Base-by-base conservation (phyloP, 192 early-diverging fungal genomes). In the Allomyces macrogynus region DNA sequence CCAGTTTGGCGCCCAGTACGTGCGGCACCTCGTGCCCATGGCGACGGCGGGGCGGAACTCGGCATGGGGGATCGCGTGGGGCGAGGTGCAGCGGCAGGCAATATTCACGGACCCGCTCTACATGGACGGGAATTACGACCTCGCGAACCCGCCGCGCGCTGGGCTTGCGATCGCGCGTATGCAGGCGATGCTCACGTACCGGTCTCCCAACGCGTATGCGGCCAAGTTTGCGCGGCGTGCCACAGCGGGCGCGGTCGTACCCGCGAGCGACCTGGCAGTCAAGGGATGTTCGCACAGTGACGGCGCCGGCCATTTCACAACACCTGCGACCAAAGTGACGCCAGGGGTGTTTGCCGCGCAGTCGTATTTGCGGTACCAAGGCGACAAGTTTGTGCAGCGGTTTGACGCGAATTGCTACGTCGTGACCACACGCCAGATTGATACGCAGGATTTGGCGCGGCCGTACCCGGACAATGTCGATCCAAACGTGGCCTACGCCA, bases 351-450 rank as follows among this genome's bases (percentile, higher is more conserved):
- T 72, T 60, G 77, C 70, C 27, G 81, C 80, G 16, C 81, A 84
- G 66, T 77, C 72, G 54, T 84, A 84, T 60, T 65, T 84, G 64
- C 71, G 81, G 26, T 81, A 84, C 65, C 80, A 84, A 68, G 81
- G 80, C 22, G 75, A 81, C 62, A 81, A 82, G 64, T 84, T 84
- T 40, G 32, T 40, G 32, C 32, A 82, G 64, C 82, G 82, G 32
- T 99, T 99, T 65, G 95, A 99, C 69, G 93, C 95, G 60, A 98
- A 98, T 79, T 98, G 95, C 73, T 98, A 98, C 72, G 90, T 98
- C 66, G 85, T 87, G 5, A 83, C 96, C 60, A 93, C 93, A 12
- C 80, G 88, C 62, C 95, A 96, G 73, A 87, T 98, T 89, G 92
- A 95, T 71, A 82, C 87, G 3, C 93, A 95, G 71, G 93, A 98